These are phyloP conservation scores for Phyllosticta capitalensis DNA, from an alignment of 2,329 filamentous ascomycete genomes.

Conservation along the genomic window DNA sequence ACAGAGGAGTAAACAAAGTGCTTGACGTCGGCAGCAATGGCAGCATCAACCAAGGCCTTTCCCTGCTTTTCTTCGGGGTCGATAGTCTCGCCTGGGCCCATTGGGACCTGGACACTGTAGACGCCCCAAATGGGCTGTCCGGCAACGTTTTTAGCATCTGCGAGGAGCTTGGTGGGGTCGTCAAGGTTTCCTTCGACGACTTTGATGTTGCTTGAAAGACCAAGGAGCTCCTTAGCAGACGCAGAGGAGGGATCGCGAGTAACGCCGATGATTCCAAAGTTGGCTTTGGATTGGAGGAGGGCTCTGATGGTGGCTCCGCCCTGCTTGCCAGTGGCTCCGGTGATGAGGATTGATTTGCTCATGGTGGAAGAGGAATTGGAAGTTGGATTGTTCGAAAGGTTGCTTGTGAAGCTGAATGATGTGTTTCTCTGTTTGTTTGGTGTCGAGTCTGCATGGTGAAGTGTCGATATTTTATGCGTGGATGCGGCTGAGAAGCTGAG, in stretches of 20 bases:
- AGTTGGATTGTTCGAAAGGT: background rate
- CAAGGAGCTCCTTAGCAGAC: constrained; percentile 39
- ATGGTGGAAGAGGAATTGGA: constrained; percentile 14
- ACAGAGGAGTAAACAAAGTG: constrained; percentile 30
- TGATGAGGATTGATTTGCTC: constrained; percentile 29
- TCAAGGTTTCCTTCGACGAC: constrained; percentile 48
- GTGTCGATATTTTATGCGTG: background rate
- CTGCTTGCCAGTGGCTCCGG: constrained; percentile 38
- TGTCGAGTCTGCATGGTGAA: background rate
- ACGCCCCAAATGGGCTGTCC: constrained; percentile 23
- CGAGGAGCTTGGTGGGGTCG: constrained; percentile 41
- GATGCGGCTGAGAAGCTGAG: background rate
- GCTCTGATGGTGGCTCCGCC: constrained; percentile 33
- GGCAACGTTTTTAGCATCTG: constrained; percentile 31
- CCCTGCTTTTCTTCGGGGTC: constrained; percentile 27
- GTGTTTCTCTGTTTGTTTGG: background rate
- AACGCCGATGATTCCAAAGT: constrained; percentile 46
- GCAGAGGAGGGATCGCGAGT: constrained; percentile 43
- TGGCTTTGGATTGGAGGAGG: constrained; percentile 25
- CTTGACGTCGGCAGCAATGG: constrained; percentile 22
- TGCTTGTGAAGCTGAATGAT: background rate
- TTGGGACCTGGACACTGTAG: constrained; percentile 21
- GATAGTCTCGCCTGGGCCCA: constrained; percentile 12
- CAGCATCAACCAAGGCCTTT: constrained; percentile 27
- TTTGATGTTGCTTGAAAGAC: constrained; percentile 39